Percentiles rank a stretch among this genome's conserved stretches.
Evolutionary conservation across 106 monocot genomes (phyloP).

Genomic region (Acorus gramineus): DNA sequence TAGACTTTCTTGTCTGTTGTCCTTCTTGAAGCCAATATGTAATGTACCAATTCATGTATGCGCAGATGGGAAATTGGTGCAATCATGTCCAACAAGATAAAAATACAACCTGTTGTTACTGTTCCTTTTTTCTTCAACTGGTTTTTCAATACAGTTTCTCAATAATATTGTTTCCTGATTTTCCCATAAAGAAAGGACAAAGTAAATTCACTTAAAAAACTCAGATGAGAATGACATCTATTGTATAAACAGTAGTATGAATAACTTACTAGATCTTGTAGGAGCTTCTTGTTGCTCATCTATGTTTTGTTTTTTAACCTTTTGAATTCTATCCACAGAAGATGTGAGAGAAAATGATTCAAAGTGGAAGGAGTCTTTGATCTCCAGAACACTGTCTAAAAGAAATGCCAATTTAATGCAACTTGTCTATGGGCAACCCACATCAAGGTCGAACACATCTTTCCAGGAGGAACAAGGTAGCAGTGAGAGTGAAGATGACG

Average conservation of each 20-base stretch:
- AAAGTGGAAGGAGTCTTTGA: slow-evolving; percentile 88
- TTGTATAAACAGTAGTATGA: no score
- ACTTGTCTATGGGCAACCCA: slow-evolving; percentile 71
- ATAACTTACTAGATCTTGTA: no score
- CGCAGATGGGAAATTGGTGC: no score
- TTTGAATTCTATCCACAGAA: slow-evolving; percentile 11
- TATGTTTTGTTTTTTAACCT: not conserved
- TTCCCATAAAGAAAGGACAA: no score
- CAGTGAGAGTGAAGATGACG: slow-evolving; percentile 65
- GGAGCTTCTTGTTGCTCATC: not conserved
- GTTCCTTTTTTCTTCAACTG: no score
- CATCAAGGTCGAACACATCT: slow-evolving; percentile 5
- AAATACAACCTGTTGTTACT: no score
- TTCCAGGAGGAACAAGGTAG: slow-evolving; percentile 12
- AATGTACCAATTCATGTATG: no score
- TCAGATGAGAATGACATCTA: no score
- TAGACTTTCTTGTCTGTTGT: not conserved
- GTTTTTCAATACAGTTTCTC: no score
- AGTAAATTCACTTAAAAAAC: no score
- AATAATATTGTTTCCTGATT: no score
- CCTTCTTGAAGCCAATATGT: not conserved
- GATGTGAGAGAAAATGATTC: slow-evolving; percentile 40
- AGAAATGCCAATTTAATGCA: slow-evolving; percentile 66
- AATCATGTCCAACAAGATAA: no score
- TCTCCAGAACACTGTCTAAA: slow-evolving; percentile 34